Percentiles rank a stretch among this genome's conserved stretches.
Evolutionary conservation across 202 grass and related monocot species (phyloP).

Genomic region (Schoenoplectus tabernaemontani): DNA sequence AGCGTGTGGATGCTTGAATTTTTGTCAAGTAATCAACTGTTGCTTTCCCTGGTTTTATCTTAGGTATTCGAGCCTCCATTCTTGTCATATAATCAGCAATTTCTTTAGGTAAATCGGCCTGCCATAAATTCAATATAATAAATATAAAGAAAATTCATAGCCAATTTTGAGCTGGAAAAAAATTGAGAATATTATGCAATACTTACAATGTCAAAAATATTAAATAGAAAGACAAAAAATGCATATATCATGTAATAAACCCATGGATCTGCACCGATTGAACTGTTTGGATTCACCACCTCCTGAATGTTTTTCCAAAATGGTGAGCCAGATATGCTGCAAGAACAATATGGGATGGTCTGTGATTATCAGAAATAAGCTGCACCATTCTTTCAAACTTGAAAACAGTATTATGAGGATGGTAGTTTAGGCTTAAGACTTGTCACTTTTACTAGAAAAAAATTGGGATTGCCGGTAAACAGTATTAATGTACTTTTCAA

Average conservation of each 20-base stretch:
- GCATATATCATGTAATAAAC: constrained; percentile 80
- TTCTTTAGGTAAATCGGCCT: constrained; percentile 95
- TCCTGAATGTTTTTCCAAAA: constrained; percentile 74
- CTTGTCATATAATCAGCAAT: constrained; percentile 97
- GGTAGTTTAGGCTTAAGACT: background rate
- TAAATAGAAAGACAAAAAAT: constrained; percentile 81
- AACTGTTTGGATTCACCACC: constrained; percentile 69
- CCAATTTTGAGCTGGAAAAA: background rate
- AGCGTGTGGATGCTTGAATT: constrained; percentile 95
- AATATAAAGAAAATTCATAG: constrained; percentile 1
- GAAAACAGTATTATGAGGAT: background rate
- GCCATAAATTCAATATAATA: constrained; percentile 1
- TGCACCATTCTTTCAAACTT: background rate
- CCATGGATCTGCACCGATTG: constrained; percentile 60
- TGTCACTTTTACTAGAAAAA: background rate
- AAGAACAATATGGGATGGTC: constrained; percentile 26
- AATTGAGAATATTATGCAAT: background rate
- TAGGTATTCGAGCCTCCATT: constrained; percentile 88
- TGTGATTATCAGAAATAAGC: constrained; percentile 3
- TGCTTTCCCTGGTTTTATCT: constrained; percentile 84
- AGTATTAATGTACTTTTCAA: background rate
- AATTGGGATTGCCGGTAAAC: background rate
- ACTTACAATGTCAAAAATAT: constrained; percentile 99
- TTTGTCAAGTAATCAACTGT: constrained; percentile 92
- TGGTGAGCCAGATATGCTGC: constrained; percentile 60